These are phyloP conservation scores for Boletus rubropictus DNA, from an alignment of 768 basidiomycete species.

Conservation along the genomic window DNA sequence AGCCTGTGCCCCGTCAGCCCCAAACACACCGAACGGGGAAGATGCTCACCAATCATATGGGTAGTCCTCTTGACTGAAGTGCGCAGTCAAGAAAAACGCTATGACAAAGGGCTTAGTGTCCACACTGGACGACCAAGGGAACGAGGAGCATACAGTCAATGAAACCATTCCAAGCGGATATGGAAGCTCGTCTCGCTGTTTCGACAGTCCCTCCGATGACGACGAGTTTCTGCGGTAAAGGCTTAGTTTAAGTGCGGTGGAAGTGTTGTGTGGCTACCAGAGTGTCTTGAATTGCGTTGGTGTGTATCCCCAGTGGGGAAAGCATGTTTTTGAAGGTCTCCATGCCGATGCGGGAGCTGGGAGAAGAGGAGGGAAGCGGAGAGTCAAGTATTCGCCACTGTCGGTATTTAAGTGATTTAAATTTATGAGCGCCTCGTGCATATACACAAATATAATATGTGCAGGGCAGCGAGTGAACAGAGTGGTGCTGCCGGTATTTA, in stretches of 20 bases:
- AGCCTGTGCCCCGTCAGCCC: slow-evolving; percentile 43
- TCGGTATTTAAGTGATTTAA: slow-evolving; percentile 36
- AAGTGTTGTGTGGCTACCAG: slow-evolving; percentile 42
- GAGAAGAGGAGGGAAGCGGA: slow-evolving; percentile 33
- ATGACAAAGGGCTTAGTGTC: slow-evolving; percentile 22
- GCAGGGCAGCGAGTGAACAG: slow-evolving; percentile 25
- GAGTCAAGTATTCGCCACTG: slow-evolving; percentile 25
- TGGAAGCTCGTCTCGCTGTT: slow-evolving; percentile 72
- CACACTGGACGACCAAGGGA: neutral
- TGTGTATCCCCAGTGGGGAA: slow-evolving; percentile 63
- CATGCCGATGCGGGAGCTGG: slow-evolving; percentile 40
- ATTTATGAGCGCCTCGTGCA: slow-evolving; percentile 31
- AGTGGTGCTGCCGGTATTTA: slow-evolving; percentile 19
- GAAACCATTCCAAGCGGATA: slow-evolving; percentile 87
- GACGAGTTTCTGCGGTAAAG: slow-evolving; percentile 63
- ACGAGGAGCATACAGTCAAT: slow-evolving; percentile 56
- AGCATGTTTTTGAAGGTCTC: slow-evolving; percentile 65
- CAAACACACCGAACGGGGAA: neutral
- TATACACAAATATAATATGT: slow-evolving; percentile 16
- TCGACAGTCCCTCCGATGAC: slow-evolving; percentile 88
- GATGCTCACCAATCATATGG: slow-evolving; percentile 71
- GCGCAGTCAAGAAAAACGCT: slow-evolving; percentile 86
- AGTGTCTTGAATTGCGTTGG: slow-evolving; percentile 72
- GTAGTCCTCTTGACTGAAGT: slow-evolving; percentile 84
- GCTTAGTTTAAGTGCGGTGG: neutral